Evolutionary conservation across 768 basidiomycete species (phyloP).

Genomic region (Hortiboletus campestris): DNA sequence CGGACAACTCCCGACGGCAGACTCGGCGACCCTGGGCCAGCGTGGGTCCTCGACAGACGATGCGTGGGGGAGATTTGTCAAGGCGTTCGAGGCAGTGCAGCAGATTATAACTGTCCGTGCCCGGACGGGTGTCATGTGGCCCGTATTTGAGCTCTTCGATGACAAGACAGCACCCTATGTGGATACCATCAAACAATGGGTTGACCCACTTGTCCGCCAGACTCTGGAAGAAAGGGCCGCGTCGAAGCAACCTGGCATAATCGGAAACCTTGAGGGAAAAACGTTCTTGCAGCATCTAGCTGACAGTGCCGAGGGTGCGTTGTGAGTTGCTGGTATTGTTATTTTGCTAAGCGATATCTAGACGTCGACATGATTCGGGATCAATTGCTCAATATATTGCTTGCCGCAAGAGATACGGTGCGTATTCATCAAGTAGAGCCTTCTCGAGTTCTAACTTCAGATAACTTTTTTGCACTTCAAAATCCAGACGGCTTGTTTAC

Average conservation of each 20-base stretch:
- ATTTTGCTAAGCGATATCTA: conserved; percentile 29
- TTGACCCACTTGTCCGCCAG: conserved; percentile 61
- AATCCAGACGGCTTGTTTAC: conserved; percentile 59
- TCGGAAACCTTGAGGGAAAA: conserved; percentile 45
- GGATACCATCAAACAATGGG: conserved; percentile 38
- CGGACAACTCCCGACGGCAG: conserved; percentile 49
- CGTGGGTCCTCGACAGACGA: conserved; percentile 62
- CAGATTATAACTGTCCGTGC: conserved; percentile 35
- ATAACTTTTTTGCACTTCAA: background rate
- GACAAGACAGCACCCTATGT: conserved; percentile 38
- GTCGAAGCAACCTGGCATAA: conserved; percentile 38
- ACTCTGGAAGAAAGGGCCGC: conserved; percentile 47
- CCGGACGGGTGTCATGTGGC: conserved; percentile 42
- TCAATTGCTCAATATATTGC: conserved; percentile 72
- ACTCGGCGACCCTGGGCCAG: conserved; percentile 43
- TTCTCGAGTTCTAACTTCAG: background rate
- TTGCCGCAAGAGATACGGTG: conserved; percentile 79
- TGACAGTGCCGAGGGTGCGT: conserved; percentile 60
- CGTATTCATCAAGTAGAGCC: conserved; percentile 18
- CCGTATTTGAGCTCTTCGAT: conserved; percentile 39
- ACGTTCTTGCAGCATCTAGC: conserved; percentile 68
- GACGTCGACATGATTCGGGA: conserved; percentile 69
- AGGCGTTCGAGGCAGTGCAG: conserved; percentile 42
- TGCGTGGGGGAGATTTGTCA: conserved; percentile 56
- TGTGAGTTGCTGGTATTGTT: background rate